Evolutionary conservation across 176 grass and related monocot genomes (phyloP).

Genomic region (Rhipidocladum racemiflorum): DNA sequence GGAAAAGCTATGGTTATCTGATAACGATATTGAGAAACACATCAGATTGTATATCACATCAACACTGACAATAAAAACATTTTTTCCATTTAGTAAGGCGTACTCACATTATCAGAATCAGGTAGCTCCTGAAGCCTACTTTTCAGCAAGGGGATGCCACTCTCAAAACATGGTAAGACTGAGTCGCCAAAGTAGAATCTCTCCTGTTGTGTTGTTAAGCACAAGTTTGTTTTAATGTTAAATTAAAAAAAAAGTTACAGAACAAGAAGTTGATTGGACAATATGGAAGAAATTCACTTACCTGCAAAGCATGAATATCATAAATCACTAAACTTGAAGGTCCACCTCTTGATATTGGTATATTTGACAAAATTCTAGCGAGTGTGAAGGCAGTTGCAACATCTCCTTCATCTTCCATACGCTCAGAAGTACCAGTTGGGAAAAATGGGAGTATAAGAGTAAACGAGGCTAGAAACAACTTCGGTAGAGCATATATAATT

Average conservation of each 20-base stretch:
- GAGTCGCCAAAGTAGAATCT: slow-evolving; percentile 95
- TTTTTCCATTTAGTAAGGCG: not conserved
- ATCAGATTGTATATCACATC: slow-evolving; percentile 14
- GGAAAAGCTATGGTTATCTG: slow-evolving; percentile 98
- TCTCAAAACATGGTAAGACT: slow-evolving; percentile 96
- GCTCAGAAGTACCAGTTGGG: slow-evolving; percentile 89
- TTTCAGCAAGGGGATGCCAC: slow-evolving; percentile 81
- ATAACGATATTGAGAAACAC: slow-evolving; percentile 17
- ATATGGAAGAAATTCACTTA: slow-evolving; percentile 24
- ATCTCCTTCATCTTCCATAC: slow-evolving; percentile 96
- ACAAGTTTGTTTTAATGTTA: slow-evolving; percentile 15
- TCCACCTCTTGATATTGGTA: slow-evolving; percentile 91
- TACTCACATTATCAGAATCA: slow-evolving; percentile 83
- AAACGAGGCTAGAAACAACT: slow-evolving; percentile 83
- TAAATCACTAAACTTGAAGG: slow-evolving; percentile 88
- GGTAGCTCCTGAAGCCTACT: slow-evolving; percentile 70
- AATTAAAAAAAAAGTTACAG: not conserved
- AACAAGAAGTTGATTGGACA: not conserved
- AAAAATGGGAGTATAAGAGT: slow-evolving; percentile 92
- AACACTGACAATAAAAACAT: slow-evolving; percentile 8
- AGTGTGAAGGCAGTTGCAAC: slow-evolving; percentile 91
- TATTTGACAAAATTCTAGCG: slow-evolving; percentile 81
- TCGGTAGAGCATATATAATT: slow-evolving; percentile 79
- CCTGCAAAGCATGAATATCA: slow-evolving; percentile 72
- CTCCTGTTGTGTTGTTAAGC: slow-evolving; percentile 51